These are phyloP conservation scores for Amanita rimosa DNA, from an alignment of 768 basidiomycete species.

Conservation along the genomic window DNA sequence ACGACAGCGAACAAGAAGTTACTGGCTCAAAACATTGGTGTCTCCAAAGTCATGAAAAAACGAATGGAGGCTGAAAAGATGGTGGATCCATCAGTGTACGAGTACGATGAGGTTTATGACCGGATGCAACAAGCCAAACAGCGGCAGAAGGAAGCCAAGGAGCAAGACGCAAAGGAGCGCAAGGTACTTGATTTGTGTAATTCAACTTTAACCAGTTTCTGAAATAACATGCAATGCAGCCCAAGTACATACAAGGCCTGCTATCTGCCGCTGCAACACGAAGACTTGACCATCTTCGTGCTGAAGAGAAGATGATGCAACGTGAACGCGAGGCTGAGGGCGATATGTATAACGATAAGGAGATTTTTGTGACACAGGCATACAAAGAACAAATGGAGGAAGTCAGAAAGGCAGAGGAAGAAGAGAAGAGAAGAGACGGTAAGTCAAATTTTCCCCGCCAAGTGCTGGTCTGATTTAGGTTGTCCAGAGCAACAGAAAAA, in stretches of 20 bases:
- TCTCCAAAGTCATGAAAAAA: constrained; percentile 57
- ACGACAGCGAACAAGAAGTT: constrained; percentile 41
- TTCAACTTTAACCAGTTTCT: background rate
- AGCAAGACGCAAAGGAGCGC: constrained; percentile 61
- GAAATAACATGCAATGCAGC: constrained; percentile 40
- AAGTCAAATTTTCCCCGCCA: constrained; percentile 13
- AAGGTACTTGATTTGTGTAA: constrained; percentile 40
- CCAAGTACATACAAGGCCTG: constrained; percentile 85
- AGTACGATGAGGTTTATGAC: constrained; percentile 97
- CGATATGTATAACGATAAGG: constrained; percentile 89
- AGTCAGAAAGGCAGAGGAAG: constrained; percentile 83
- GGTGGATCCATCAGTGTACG: constrained; percentile 75
- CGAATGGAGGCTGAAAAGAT: constrained; percentile 70
- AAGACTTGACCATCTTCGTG: constrained; percentile 78
- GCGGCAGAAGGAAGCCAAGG: constrained; percentile 64
- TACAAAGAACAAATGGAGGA: constrained; percentile 97
- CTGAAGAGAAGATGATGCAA: constrained; percentile 98
- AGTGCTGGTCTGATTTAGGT: background rate
- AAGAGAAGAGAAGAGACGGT: constrained; percentile 87
- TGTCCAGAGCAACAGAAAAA: constrained; percentile 50
- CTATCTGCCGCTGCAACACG: constrained; percentile 78
- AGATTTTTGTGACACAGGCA: constrained; percentile 93
- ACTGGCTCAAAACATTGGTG: constrained; percentile 44
- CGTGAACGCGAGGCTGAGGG: constrained; percentile 88
- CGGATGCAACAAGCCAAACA: constrained; percentile 84